These are phyloP conservation scores for Neurospora crassa DNA, from an alignment of 2,329 filamentous ascomycete species.

Conservation along the genomic window DNA sequence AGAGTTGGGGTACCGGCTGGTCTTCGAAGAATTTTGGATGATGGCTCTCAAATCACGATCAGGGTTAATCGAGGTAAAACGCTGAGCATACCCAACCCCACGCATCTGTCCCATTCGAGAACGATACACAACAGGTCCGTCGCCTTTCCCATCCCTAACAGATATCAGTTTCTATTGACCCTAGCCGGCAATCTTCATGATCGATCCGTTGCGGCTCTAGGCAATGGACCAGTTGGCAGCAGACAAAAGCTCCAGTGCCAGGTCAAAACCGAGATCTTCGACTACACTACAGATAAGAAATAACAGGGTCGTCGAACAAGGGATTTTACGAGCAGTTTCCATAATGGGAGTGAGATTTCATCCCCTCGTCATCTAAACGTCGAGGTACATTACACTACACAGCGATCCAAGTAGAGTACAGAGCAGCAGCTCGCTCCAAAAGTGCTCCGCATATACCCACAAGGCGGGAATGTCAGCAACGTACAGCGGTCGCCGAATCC, in stretches of 20 bases:
- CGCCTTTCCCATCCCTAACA: not conserved
- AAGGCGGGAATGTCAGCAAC: not conserved
- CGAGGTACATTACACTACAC: not conserved
- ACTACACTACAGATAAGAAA: not conserved
- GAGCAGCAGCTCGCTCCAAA: not conserved
- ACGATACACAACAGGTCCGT: not conserved
- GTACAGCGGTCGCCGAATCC: not conserved
- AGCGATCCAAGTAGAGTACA: not conserved
- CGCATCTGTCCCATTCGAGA: not conserved
- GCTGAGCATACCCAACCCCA: not conserved
- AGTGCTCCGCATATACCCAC: not conserved
- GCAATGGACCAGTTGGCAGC: not conserved
- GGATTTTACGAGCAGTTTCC: not conserved
- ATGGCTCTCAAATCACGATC: not conserved
- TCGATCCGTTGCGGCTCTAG: not conserved
- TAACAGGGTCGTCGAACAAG: not conserved
- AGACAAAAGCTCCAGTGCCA: not conserved
- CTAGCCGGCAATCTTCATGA: not conserved
- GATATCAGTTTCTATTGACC: not conserved
- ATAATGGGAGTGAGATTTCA: not conserved
- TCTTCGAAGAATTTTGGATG: not conserved
- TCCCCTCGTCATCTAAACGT: not conserved
- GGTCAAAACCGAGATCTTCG: not conserved
- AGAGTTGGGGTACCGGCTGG: not conserved
- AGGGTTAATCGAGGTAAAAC: not conserved